Evolutionary conservation across 306 rosid genomes (phyloP), one percentile per base, ranked within the genome.

Genomic region (Calophaca sinica): DNA sequence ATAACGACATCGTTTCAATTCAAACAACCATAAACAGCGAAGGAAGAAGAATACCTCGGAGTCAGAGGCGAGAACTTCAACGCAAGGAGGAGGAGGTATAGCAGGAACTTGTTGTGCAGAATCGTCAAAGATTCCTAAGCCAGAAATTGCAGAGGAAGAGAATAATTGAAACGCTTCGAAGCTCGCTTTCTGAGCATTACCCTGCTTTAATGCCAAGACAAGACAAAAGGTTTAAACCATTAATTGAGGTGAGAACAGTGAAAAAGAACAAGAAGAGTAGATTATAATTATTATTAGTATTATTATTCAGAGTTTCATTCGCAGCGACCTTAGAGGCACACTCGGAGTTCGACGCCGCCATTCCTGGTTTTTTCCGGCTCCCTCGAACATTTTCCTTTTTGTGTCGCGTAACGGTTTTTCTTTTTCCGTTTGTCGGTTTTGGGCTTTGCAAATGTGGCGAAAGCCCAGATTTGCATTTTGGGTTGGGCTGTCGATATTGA

Each of bases 11-110:
- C 49, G 48, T 52, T 61, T 75, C 2, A 2, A 9, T 15, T 75
- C 2, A 2, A 20, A 5, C 9, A 64, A 38, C 10, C 13, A 51
- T 5, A 12, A 35, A 45, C 42, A 32, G 36, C 0, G 5, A 62
- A 41, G 0, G 26, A 62, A 31, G 20, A 9, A 8, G 52, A 14
- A 53, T 50, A 89, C 98, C 93, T 91, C 57, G 15, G 7, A 48
- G 2, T 70, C 89, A 14, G 97, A 72, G 54, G 87, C 68, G 52
- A 88, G 77, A 8, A 94, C 92, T 84, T 91, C 97, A 62, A 87
- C 48, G 71, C 72, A 86, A 49, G 96, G 93, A 75, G 97, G 98
- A 7, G 85, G 86, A 57, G 90, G 89, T 44, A 87, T 79, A 45
- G 82, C 73, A 31, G 89, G 78, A 7, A 68, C 15, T 63, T 83